Percentiles rank a stretch among this genome's conserved stretches.
phyloP scores from a whole-genome alignment of 2,329 filamentous ascomycete species.

The Pyricularia pennisetigena region DNA sequence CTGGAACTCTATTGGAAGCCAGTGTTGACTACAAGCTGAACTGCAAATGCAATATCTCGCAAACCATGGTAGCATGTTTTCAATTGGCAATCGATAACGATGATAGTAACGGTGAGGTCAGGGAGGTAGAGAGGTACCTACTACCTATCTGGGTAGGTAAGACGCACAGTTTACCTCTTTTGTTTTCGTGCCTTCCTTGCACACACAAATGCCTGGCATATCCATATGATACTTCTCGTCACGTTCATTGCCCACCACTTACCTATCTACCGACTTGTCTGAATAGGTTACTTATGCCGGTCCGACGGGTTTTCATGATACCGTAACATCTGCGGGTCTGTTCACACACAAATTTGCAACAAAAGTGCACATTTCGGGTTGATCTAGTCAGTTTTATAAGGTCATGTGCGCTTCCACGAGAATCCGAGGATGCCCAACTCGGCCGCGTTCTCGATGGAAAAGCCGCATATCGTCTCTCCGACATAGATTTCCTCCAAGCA shows the following conservation, averaged over 20 bases:
- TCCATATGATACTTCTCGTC: too few species aligned
- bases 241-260: too few species aligned
- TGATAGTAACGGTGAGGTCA: too few species aligned
- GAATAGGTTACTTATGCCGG: not conserved
- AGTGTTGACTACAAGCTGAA: not conserved
- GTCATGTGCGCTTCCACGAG: not conserved
- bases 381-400: not conserved
- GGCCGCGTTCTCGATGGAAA: not conserved
- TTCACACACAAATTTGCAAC: not conserved
- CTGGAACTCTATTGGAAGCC: not conserved
- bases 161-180: too few species aligned
- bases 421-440: not conserved
- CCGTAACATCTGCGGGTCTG: not conserved
- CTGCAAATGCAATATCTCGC: too few species aligned
- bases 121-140: too few species aligned
- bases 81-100: too few species aligned
- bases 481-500: not conserved
- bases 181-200: too few species aligned
- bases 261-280: too few species aligned
- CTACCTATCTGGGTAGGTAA: too few species aligned
- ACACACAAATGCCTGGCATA: too few species aligned
- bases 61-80: too few species aligned
- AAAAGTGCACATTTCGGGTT: not conserved
- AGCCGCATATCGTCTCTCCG: not conserved
- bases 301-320: not conserved